Conservation (phyloP, 352 stramenopile genomes). For the Phytophthora aleatoria region DNA sequence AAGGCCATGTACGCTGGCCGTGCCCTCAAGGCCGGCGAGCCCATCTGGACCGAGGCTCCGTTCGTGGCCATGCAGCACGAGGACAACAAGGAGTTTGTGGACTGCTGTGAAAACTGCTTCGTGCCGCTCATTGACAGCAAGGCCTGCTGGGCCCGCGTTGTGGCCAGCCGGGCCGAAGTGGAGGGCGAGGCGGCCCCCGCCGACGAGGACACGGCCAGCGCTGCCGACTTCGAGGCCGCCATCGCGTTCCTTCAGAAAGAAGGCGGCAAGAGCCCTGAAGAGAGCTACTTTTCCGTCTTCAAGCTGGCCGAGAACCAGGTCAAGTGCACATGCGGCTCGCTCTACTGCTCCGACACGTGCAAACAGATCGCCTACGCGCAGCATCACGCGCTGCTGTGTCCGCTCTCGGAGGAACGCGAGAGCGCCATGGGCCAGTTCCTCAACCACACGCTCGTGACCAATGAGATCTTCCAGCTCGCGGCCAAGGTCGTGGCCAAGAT, state of each 20-base stretch:
- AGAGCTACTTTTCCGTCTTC: slow-evolving; percentile 80
- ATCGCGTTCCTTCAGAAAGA: slow-evolving; percentile 71
- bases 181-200: slow-evolving; percentile 48
- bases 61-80: slow-evolving; percentile 81
- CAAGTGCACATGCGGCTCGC: slow-evolving; percentile 66
- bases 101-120: slow-evolving; percentile 84
- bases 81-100: slow-evolving; percentile 83
- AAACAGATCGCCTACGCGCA: slow-evolving; percentile 63
- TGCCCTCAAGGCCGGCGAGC: slow-evolving; percentile 61
- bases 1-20: slow-evolving; percentile 75
- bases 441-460: slow-evolving; percentile 83
- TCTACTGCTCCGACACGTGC: slow-evolving; percentile 90
- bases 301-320: slow-evolving; percentile 58
- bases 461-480: slow-evolving; percentile 94
- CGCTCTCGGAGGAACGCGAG: slow-evolving; percentile 35
- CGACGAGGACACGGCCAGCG: slow-evolving; percentile 48
- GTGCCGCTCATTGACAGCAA: slow-evolving; percentile 73
- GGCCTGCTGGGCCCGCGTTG: slow-evolving; percentile 59
- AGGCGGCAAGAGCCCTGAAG: slow-evolving; percentile 60
- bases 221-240: slow-evolving; percentile 58
- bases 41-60: slow-evolving; percentile 75
- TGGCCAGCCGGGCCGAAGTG: slow-evolving; percentile 38
- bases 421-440: slow-evolving; percentile 83
- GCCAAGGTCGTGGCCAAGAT: slow-evolving; percentile 86
- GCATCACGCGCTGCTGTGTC: slow-evolving; percentile 86